Percentiles rank a stretch among this genome's conserved stretches.
phyloP scores from a whole-genome alignment of 306 rosid genomes.

The Vigna unguiculata region DNA sequence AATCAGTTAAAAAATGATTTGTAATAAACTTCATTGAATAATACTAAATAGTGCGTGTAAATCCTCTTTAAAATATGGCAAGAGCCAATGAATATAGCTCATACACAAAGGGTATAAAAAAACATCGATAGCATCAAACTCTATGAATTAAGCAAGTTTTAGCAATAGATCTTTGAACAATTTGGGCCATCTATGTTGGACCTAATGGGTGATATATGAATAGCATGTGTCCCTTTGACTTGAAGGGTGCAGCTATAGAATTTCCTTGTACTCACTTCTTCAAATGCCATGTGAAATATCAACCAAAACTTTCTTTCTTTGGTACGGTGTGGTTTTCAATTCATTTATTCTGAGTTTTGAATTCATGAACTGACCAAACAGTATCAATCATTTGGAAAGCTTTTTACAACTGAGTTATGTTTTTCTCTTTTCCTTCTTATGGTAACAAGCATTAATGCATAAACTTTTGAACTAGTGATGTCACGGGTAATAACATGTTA shows the following conservation, averaged over 20 bases:
- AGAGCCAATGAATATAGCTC: neutral
- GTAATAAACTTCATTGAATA: neutral
- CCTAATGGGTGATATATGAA: neutral
- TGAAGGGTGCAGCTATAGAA: neutral
- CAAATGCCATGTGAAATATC: constrained; percentile 1
- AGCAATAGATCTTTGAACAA: neutral
- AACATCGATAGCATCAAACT: neutral
- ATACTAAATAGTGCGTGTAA: neutral
- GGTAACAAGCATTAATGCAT: neutral
- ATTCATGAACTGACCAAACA: neutral
- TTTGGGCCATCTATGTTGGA: constrained; percentile 32
- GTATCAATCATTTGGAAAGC: constrained; percentile 13
- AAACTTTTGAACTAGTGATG: neutral
- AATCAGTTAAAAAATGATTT: no score
- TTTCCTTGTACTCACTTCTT: constrained; percentile 7
- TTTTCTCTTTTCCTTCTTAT: constrained; percentile 4
- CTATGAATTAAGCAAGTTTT: constrained; percentile 21
- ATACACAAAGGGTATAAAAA: neutral
- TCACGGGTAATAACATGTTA: constrained; percentile 24
- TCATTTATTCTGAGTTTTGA: no score
- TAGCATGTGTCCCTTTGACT: constrained; percentile 1
- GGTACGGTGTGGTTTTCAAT: neutral
- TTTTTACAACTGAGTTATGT: neutral
- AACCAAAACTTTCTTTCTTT: constrained; percentile 19
- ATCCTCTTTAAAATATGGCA: neutral